phyloP scores from a whole-genome alignment of 352 stramenopile genomes.

The Phytophthora multivora region DNA sequence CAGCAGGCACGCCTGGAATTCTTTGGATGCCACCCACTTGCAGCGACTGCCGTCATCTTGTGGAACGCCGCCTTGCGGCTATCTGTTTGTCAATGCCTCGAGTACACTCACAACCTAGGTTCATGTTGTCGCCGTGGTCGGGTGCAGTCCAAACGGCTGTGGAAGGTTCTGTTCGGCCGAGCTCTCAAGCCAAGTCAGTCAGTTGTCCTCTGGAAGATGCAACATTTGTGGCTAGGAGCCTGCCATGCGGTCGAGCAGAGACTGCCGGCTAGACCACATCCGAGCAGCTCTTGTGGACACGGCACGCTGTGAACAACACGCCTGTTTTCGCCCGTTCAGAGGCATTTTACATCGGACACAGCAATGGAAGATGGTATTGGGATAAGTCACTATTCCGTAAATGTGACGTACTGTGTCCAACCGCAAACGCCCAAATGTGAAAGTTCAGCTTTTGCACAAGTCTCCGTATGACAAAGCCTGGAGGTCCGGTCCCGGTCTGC shows the following conservation, averaged over 20 bases:
- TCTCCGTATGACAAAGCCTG: conserved; percentile 6
- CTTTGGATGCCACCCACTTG: too few species aligned
- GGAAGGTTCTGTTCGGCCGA: conserved; percentile 10
- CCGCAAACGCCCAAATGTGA: not conserved
- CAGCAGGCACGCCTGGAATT: not conserved
- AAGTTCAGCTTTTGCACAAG: conserved; percentile 8
- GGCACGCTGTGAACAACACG: not conserved
- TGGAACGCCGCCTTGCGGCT: conserved; percentile 1
- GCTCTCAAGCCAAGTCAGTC: conserved; percentile 1
- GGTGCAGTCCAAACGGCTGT: not conserved
- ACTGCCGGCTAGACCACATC: conserved; percentile 4
- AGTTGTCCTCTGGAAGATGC: conserved; percentile 9
- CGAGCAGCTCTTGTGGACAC: conserved; percentile 22
- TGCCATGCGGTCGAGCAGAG: conserved; percentile 11
- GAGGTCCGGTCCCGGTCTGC: conserved; percentile 8
- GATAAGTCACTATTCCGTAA: conserved; percentile 6
- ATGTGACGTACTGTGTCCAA: conserved; percentile 2
- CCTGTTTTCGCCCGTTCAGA: too few species aligned
- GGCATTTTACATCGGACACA: too few species aligned
- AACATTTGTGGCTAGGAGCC: conserved; percentile 20
- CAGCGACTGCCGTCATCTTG: not conserved
- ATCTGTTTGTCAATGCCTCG: not conserved
- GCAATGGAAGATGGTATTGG: not conserved
- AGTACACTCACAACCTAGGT: not conserved
- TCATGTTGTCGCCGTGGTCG: not conserved